Base-by-base conservation (phyloP, 2,329 filamentous ascomycete genomes). In the Fusarium poae region DNA sequence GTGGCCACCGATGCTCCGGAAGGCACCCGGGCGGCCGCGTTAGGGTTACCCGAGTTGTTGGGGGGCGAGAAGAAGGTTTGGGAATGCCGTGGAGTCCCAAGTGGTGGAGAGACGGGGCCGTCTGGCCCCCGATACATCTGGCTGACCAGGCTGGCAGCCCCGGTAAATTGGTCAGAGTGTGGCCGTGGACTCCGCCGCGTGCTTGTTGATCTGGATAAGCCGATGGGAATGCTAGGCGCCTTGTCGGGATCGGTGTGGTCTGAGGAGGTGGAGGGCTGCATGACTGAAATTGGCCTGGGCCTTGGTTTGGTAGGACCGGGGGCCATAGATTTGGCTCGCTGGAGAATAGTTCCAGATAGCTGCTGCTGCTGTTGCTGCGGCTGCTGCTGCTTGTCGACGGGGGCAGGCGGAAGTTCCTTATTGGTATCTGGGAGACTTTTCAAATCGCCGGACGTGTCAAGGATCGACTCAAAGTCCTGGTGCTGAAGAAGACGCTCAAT, bases 401-500 rank as follows among this genome's bases (percentile, higher is more conserved):
- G 86, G 1, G 93, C 89, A 3, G 92, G 87, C 8, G 93, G 92
- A 20, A 97, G 87, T n/a, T 96, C 94, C 79, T 97, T 97, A 79
- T 96, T 91, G 37, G 84, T 86, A 75, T 91, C 86, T 40, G 74
- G 70, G 29, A 72, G 75, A 27, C 74, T 74, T 59, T 79, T 77
- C 56, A 78, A 73, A 57, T 91, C 88, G 52, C 88, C 88, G 11
- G 91, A 92, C 78, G 93, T 92, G 77, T 97, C 93, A 40, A 97
- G 85, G 64, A 98, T 97, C 66, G 93, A 90, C 81, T 99, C 95
- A 72, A 97, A 98, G 72, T 97, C 94, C 75, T 97, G 92, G 80
- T 97, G 92, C 77, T 97, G 92, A 66, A 99, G 86, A 44, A 99
- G 88, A 58, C 96, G 92, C 79, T 96, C 96, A 78, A 99, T 97